phyloP scores from a whole-genome alignment of 1,139 yeast species.

The Trichomonascaceae sp. region DNA sequence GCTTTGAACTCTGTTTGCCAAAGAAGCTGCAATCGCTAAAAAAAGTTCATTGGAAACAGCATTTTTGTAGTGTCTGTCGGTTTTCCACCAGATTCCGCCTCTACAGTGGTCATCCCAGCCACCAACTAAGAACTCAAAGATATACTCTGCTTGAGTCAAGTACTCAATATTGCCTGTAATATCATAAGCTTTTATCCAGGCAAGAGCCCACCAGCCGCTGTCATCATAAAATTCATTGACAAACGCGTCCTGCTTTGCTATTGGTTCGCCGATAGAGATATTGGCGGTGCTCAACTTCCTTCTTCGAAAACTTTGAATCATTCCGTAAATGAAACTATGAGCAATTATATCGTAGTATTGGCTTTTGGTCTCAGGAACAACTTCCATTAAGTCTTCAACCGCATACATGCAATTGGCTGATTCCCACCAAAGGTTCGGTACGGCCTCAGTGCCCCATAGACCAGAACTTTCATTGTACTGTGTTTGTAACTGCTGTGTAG shows the following conservation, averaged over 20 bases:
- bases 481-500: not conserved
- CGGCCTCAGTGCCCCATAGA: constrained; percentile 2
- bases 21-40: constrained; percentile 11
- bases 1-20: constrained; percentile 12
- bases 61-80: constrained; percentile 12
- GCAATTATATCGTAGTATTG: constrained; percentile 1
- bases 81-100: constrained; percentile 18
- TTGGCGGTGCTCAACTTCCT: constrained; percentile 1
- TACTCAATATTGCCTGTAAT: constrained; percentile 10
- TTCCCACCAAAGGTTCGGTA: constrained; percentile 10
- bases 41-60: constrained; percentile 18
- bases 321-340: constrained; percentile 11
- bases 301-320: constrained; percentile 12
- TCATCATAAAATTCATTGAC: constrained; percentile 17
- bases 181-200: constrained; percentile 17
- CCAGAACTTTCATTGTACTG: constrained; percentile 1
- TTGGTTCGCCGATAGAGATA: not conserved
- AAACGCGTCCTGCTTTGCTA: constrained; percentile 12
- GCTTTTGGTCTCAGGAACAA: constrained; percentile 3
- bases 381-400: constrained; percentile 8
- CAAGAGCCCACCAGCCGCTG: constrained; percentile 20
- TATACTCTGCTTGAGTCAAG: constrained; percentile 12
- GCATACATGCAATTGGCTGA: constrained; percentile 14
- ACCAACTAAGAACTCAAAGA: constrained; percentile 13
- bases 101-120: constrained; percentile 14